Evolutionary conservation across 2,329 filamentous ascomycete genomes (phyloP).

Genomic region (Aspergillus viridinutans): DNA sequence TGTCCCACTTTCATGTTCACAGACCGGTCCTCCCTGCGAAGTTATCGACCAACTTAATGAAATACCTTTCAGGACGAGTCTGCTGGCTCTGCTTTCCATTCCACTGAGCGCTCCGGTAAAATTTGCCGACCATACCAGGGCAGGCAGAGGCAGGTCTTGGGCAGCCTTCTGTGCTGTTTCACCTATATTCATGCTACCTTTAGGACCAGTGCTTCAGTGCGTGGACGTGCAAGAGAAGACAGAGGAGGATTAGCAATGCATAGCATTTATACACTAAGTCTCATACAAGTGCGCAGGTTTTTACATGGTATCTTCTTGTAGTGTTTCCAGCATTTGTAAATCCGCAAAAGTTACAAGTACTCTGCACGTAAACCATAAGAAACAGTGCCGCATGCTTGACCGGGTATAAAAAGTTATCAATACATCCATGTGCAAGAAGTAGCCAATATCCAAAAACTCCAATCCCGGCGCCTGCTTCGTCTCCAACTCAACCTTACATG

Average conservation of each 20-base stretch:
- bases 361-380: neutral
- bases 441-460: neutral
- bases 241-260: neutral
- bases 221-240: neutral
- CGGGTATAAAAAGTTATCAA: neutral
- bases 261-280: neutral
- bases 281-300: neutral
- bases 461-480: neutral
- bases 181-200: neutral
- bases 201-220: neutral
- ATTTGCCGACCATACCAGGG: neutral
- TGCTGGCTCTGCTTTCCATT: neutral
- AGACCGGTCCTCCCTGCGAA: slow-evolving; percentile 2
- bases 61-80: neutral
- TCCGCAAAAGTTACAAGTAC: neutral
- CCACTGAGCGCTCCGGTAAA: neutral
- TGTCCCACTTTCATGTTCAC: slow-evolving; percentile 24
- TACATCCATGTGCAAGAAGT: neutral
- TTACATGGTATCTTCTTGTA: neutral
- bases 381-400: neutral
- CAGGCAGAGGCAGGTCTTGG: neutral
- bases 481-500: neutral
- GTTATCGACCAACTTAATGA: neutral
- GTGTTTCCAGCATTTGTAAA: neutral
- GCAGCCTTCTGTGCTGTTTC: neutral